A percentile compares a stretch with the other conserved stretches of the same genome.
Evolutionary conservation across 768 basidiomycete species (phyloP).

Genomic region (Serendipita vermifera): DNA sequence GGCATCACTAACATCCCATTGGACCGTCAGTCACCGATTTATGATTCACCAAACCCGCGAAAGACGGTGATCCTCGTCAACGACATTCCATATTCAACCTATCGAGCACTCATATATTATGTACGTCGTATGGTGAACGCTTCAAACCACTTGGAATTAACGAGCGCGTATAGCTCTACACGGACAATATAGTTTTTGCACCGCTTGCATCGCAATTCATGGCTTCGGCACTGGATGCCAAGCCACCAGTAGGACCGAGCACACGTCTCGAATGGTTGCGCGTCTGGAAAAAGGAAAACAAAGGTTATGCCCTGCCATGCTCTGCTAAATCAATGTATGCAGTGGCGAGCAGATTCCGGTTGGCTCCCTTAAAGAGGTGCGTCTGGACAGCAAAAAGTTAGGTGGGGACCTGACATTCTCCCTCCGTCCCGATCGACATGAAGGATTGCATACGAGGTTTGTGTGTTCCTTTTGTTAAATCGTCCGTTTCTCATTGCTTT

Average conservation of each 20-base stretch:
- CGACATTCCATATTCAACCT: slow-evolving; percentile 7
- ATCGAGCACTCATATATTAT: slow-evolving; percentile 1
- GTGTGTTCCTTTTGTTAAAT: not conserved
- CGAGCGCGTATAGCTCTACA: slow-evolving; percentile 1
- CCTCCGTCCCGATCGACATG: not conserved
- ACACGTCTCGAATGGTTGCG: slow-evolving; percentile 3
- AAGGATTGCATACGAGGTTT: slow-evolving; percentile 2
- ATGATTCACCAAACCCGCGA: slow-evolving; percentile 1
- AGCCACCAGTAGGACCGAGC: not conserved
- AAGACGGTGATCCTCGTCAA: slow-evolving; percentile 5
- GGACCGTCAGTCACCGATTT: slow-evolving; percentile 1
- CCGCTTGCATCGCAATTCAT: slow-evolving; percentile 5
- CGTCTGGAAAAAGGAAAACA: slow-evolving; percentile 7
- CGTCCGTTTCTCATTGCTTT: not conserved
- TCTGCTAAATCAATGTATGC: slow-evolving; percentile 7
- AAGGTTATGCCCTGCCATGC: not conserved
- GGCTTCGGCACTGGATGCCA: not conserved
- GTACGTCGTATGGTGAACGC: not conserved
- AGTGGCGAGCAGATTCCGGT: slow-evolving; percentile 1
- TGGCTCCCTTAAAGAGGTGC: not conserved
- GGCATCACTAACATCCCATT: slow-evolving; percentile 6
- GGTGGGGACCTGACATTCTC: not conserved
- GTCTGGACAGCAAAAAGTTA: no score
- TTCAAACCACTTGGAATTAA: no score
- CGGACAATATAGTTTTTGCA: slow-evolving; percentile 5